phyloP scores from a whole-genome alignment of 345 rosid species.

The Rhodamnia argentea region DNA sequence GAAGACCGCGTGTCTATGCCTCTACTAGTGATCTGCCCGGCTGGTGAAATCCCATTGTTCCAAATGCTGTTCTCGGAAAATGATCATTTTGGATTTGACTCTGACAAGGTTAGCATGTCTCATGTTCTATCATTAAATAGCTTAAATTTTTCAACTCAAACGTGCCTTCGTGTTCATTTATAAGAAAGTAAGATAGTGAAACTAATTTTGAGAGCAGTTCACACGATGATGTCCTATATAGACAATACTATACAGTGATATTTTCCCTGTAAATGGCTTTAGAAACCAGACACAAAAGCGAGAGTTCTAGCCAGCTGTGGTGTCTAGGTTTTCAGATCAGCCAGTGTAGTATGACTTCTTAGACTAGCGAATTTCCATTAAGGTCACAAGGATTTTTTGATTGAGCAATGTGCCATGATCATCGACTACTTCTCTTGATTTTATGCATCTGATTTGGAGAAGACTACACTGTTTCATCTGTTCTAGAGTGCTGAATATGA shows the following conservation, averaged over 20 bases:
- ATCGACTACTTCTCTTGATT: background rate
- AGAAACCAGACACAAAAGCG: background rate
- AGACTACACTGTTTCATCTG: background rate
- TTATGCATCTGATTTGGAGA: background rate
- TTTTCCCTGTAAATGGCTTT: background rate
- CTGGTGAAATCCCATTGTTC: conserved; percentile 28
- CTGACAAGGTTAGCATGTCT: conserved; percentile 45
- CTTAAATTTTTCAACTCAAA: background rate
- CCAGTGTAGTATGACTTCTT: background rate
- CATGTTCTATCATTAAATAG: background rate
- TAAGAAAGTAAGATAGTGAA: background rate
- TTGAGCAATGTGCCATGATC: background rate
- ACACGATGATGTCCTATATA: background rate
- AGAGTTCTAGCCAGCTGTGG: background rate
- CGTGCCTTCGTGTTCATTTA: background rate
- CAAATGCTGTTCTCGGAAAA: conserved; percentile 36
- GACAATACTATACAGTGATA: background rate
- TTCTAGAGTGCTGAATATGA: background rate
- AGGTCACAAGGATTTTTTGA: background rate
- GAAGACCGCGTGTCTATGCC: conserved; percentile 62
- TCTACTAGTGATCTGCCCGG: conserved; percentile 44
- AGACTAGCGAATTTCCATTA: background rate
- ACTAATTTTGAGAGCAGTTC: background rate
- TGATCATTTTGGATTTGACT: conserved; percentile 61
- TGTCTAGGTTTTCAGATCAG: background rate